phyloP scores from a whole-genome alignment of 208 protist species.

The Wallacemonas sp. region DNA sequence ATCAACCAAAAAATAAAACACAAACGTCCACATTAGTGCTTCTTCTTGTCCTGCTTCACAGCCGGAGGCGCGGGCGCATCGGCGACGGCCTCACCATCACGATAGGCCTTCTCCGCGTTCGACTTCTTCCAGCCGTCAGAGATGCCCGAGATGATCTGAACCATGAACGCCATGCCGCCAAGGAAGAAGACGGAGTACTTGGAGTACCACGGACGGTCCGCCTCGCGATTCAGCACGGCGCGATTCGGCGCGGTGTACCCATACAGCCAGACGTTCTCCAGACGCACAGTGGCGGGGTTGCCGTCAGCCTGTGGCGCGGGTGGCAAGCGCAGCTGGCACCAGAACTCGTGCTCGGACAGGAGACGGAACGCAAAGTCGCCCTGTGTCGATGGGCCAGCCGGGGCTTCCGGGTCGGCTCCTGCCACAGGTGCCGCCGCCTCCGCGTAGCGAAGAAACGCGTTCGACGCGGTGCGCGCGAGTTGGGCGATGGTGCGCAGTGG shows the following conservation, averaged over 20 bases:
- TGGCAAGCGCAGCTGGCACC: conserved; percentile 27
- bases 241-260: conserved; percentile 54
- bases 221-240: conserved; percentile 24
- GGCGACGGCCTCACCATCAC: background rate
- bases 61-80: background rate
- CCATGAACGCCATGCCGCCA: conserved; percentile 31
- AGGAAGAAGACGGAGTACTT: conserved; percentile 33
- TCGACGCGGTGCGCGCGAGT: conserved; percentile 31
- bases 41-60: conserved; percentile 10
- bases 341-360: conserved; percentile 76
- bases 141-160: conserved; percentile 46
- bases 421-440: background rate
- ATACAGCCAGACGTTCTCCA: conserved; percentile 65
- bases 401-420: background rate
- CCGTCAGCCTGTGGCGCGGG: conserved; percentile 5
- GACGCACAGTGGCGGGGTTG: background rate
- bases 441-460: conserved; percentile 1
- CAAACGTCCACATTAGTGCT: conserved; percentile 16
- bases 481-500: conserved; percentile 40
- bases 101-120: conserved; percentile 9
- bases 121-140: conserved; percentile 40
- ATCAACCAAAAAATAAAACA: background rate
- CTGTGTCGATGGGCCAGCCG: background rate
- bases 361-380: conserved; percentile 50
- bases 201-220: conserved; percentile 33